Evolutionary conservation across 495 filamentous ascomycete genomes (phyloP).

Genomic region (Apodospora peruviana): DNA sequence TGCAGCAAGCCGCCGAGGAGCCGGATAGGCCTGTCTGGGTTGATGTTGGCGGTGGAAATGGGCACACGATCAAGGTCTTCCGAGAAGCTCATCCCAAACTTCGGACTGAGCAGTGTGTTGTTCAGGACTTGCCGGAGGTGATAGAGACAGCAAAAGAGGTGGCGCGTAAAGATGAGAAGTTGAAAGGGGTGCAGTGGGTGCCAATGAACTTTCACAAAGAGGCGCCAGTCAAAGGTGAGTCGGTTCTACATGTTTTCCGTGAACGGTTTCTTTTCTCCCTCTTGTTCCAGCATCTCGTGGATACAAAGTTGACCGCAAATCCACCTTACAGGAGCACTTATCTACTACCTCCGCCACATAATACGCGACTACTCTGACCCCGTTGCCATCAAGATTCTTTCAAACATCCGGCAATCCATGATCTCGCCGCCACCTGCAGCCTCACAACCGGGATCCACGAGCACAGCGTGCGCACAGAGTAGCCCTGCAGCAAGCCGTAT

Average conservation of each 20-base stretch:
- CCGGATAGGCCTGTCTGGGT: slow-evolving; percentile 20
- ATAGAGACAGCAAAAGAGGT: slow-evolving; percentile 9
- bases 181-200: slow-evolving; percentile 20
- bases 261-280: too few relatives aligned
- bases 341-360: slow-evolving; percentile 33
- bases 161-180: slow-evolving; percentile 8
- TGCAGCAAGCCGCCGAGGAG: slow-evolving; percentile 8
- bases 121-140: slow-evolving; percentile 30
- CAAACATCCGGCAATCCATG: slow-evolving; percentile 18
- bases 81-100: slow-evolving; percentile 15
- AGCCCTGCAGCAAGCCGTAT: slow-evolving; percentile 18
- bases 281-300: not conserved
- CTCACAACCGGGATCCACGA: not conserved
- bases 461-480: not conserved
- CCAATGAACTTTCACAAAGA: slow-evolving; percentile 25
- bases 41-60: slow-evolving; percentile 36
- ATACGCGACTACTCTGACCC: slow-evolving; percentile 32
- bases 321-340: slow-evolving; percentile 18
- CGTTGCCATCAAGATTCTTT: slow-evolving; percentile 21
- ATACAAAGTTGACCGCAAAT: not conserved
- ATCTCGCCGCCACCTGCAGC: slow-evolving; percentile 1
- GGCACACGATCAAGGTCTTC: slow-evolving; percentile 28
- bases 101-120: slow-evolving; percentile 21
- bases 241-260: too few relatives aligned
- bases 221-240: slow-evolving; percentile 21